These are phyloP conservation scores for Daphne laureola DNA, from an alignment of 441 rosid species.

Conservation along the genomic window DNA sequence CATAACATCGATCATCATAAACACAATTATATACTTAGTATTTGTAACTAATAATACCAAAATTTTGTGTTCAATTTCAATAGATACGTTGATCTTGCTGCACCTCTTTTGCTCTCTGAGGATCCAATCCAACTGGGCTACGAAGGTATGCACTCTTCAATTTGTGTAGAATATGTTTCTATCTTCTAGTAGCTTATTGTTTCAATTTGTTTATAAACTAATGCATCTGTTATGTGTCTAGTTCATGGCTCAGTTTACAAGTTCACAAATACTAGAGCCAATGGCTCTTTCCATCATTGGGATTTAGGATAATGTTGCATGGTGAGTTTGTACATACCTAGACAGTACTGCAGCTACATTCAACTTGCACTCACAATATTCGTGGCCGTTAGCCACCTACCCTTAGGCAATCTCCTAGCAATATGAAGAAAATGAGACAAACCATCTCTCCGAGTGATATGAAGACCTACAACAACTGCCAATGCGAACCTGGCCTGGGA, in stretches of 20 bases:
- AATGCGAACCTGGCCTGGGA: too few relatives aligned
- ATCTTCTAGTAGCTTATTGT: too few relatives aligned
- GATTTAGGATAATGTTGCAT: conserved; percentile 44
- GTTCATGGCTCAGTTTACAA: conserved; percentile 70
- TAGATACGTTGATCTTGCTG: conserved; percentile 82
- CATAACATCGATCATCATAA: too few relatives aligned
- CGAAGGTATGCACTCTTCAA: conserved; percentile 43
- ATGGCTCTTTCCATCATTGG: conserved; percentile 72
- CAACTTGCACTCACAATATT: too few relatives aligned
- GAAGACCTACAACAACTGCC: too few relatives aligned
- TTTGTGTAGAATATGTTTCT: not conserved
- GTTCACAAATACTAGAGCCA: conserved; percentile 70
- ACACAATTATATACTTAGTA: too few relatives aligned
- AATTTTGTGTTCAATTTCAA: conserved; percentile 1
- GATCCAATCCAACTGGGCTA: conserved; percentile 90
- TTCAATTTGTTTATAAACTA: not conserved
- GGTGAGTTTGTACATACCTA: conserved; percentile 20
- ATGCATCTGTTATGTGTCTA: conserved; percentile 18
- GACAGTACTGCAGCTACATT: too few relatives aligned
- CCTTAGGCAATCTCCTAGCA: too few relatives aligned
- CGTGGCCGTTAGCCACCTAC: too few relatives aligned
- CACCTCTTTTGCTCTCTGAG: conserved; percentile 73
- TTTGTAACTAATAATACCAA: too few relatives aligned
- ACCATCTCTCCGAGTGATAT: too few relatives aligned
- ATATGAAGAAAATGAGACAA: too few relatives aligned